Conservation (phyloP, 2,329 filamentous ascomycete genomes). For the Eutypella sp. region DNA sequence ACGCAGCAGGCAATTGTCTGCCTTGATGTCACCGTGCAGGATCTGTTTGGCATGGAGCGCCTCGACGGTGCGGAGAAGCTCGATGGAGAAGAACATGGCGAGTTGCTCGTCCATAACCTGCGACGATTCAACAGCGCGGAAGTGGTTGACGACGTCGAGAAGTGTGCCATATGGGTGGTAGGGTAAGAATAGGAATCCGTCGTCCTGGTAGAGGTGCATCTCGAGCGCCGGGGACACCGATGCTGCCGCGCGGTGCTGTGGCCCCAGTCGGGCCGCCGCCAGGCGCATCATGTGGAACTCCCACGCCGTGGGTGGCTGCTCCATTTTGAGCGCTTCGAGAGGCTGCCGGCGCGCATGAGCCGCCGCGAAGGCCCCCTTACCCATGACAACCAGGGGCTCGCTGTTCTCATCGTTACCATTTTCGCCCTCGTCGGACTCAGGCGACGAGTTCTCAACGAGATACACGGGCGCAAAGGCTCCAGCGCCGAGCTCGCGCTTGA, state of each 20-base stretch:
- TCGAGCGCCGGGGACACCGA: conserved; percentile 83
- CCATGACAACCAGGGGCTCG: conserved; percentile 48
- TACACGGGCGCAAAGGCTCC: conserved; percentile 96
- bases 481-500: conserved; percentile 82
- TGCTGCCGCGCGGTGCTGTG: conserved; percentile 64
- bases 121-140: conserved; percentile 64
- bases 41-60: conserved; percentile 74
- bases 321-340: conserved; percentile 91
- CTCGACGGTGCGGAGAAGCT: conserved; percentile 86
- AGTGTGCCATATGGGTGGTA: conserved; percentile 86
- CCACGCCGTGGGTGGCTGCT: conserved; percentile 83
- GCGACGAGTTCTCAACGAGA: conserved; percentile 69
- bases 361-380: conserved; percentile 55
- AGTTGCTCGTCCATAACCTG: conserved; percentile 84
- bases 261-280: conserved; percentile 69
- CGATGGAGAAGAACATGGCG: conserved; percentile 92
- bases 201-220: conserved; percentile 85
- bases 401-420: conserved; percentile 31
- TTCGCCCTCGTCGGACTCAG: conserved; percentile 40
- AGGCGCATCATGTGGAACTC: conserved; percentile 95
- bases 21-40: conserved; percentile 90
- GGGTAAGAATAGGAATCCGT: conserved; percentile 84
- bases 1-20: conserved; percentile 89
- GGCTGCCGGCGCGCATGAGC: conserved; percentile 49
- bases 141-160: conserved; percentile 88